Evolutionary conservation across 257 asterid genomes (phyloP).

Genomic region (Solanum appendiculatum): DNA sequence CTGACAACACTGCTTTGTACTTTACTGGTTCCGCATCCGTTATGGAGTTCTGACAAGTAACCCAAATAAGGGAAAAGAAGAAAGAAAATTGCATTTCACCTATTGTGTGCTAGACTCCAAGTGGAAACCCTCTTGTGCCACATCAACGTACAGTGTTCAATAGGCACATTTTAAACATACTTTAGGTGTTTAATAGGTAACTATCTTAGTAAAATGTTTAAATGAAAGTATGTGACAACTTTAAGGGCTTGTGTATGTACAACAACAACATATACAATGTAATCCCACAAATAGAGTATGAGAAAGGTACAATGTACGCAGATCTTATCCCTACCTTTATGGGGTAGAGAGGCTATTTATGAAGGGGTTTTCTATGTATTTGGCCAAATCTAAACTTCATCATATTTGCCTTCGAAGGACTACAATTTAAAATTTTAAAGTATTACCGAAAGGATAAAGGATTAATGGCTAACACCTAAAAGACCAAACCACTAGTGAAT

Average conservation of each 20-base stretch:
- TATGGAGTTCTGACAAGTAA: background rate
- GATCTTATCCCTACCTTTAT: background rate
- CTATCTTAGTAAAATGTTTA: background rate
- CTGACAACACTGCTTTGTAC: background rate
- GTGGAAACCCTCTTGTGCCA: background rate
- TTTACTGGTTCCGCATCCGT: background rate
- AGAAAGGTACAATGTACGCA: background rate
- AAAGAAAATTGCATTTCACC: background rate
- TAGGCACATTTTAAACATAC: background rate
- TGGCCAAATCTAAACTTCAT: background rate
- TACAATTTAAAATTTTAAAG: background rate
- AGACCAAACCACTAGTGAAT: background rate
- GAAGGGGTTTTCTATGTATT: background rate
- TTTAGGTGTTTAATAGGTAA: background rate
- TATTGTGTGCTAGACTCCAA: background rate
- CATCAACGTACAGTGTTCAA: background rate
- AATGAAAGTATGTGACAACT: background rate
- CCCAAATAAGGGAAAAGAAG: background rate
- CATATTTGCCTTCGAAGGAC: background rate
- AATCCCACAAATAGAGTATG: background rate
- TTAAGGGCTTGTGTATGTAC: background rate
- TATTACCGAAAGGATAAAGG: background rate
- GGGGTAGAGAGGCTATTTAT: background rate
- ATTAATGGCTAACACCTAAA: background rate
- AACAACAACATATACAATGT: background rate